Base-by-base conservation (phyloP, 169 alveolate genomes). In the Eimeria maxima region DNA sequence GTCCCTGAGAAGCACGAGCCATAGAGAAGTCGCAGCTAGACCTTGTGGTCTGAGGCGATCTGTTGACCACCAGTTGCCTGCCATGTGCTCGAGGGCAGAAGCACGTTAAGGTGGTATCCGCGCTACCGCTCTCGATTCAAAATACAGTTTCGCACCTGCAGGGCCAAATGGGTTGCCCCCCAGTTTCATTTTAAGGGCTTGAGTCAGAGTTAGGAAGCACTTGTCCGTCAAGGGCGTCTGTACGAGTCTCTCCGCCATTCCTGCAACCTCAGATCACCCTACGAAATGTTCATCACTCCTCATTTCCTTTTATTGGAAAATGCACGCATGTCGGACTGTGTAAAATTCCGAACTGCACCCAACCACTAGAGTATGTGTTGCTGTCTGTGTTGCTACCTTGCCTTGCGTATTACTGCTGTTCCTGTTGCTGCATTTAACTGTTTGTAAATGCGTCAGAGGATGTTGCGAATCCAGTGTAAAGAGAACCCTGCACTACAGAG, bases 81-180 rank as follows among this genome's bases (percentile, higher is more conserved):
- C 2, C 60, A 53, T 14, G 60, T 53, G 60, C 3, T 11, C 60
- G 0, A 53, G 60, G 38, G 38, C 38, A 33, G 38, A 33, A 2
- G 14, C 80, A 69, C 2, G 60, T 14, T 7, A 2, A 53, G 60
- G 16, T 53, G 16, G 69, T 60, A 38, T 65, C 74, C n/a, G 38
- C 10, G n/a, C 42, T 4, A 42, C 0, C 42, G 42, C n/a, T 65
- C 38, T 65, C 22, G 78, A 69, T 10, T 29, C 13, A n/a, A n/a
- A 2, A 44, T 69, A 22, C 78, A 60, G 69, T 60, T 53, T 60
- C 55, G 3, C 38, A 90, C 95, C 99, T 7, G 99, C 99, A 22
- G 99, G 99, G 22, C 99, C 99, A 95, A 98, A 99, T 8, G 99
- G 99, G 50, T 99, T 98, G 16, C 99, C 99, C 24, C 99, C 99